Evolutionary conservation across 2,329 filamentous ascomycete species (phyloP), one percentile per base, ranked within the genome.

Genomic region (Cytospora piceicola): DNA sequence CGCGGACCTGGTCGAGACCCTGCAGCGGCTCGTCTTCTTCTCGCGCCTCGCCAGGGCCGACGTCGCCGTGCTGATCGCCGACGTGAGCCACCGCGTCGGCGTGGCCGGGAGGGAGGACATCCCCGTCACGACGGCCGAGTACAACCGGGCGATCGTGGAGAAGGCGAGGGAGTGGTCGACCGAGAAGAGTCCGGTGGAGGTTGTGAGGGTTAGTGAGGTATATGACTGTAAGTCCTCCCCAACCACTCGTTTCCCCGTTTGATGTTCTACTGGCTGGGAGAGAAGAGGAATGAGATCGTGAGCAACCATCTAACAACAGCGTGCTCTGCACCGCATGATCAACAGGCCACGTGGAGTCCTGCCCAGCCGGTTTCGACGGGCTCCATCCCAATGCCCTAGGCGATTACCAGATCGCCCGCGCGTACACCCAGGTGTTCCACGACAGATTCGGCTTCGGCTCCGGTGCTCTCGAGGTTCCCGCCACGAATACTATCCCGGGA

Each of bases 321-420:
- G 53, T 51, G 42, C 39, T 5, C 9, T 11, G 30, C 29, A 17
- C 36, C 12, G 36, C 29, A 14, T 0, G 24, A 15, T 22, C 22
- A 14, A 5, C n/a, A 72, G 71, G 70, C 60, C 69, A 69, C 22
- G 58, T 63, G 36, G 64, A 70, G 54, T 64, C 46, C 30, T 73
- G 72, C 20, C 71, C 68, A 14, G 73, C 72, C 0, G 74, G 75
- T 7, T 77, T 78, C 64, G 79, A 81, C 69, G 79, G 79, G 12
- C 69, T 82, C 11, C 79, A 82, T 62, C 79, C 79, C 0, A 78
- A 77, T 57, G 73, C 73, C 7, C 69, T 76, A 1, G 79, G 78
- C 20, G 79, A 81, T 58, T 79, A 73, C 67, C 73, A 81, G 63
- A 78, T 82, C 59, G 78, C 79, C 3, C 69, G 73, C 53, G 78